phyloP scores from a whole-genome alignment of 2,329 filamentous ascomycete species.

The Fusarium neocosmosporiellum region DNA sequence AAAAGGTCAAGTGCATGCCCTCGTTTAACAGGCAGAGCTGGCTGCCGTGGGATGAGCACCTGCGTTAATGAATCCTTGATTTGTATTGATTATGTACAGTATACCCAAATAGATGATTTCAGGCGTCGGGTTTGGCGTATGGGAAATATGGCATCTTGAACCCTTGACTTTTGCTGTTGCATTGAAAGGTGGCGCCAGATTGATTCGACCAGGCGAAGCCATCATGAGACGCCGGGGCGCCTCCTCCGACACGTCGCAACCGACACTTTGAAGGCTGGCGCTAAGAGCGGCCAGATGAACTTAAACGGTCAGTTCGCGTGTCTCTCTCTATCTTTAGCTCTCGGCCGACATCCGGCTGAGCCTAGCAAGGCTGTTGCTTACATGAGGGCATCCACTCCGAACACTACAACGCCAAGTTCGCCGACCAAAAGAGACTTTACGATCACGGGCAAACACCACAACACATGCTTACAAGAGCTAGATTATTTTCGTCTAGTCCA shows the following conservation, averaged over 20 bases:
- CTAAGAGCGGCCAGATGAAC: not conserved
- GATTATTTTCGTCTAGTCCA: not conserved
- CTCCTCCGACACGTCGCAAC: not conserved
- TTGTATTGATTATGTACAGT: not conserved
- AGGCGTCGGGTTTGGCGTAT: not conserved
- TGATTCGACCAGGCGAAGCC: not conserved
- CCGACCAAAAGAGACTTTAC: not conserved
- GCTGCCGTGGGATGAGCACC: slow-evolving; percentile 50
- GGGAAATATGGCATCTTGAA: not conserved
- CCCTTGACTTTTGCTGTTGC: too few species aligned
- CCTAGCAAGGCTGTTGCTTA: not conserved
- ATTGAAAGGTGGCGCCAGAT: not conserved
- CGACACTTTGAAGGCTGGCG: not conserved
- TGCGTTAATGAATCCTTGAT: not conserved
- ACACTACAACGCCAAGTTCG: not conserved
- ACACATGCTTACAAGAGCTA: not conserved
- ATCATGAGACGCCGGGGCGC: not conserved
- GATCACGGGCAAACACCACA: not conserved
- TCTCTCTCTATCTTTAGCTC: not conserved
- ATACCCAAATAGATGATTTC: not conserved
- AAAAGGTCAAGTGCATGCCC: slow-evolving; percentile 61
- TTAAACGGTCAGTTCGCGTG: not conserved
- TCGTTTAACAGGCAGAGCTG: slow-evolving; percentile 54
- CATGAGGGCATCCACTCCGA: not conserved
- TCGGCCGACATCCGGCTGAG: not conserved